phyloP scores from a whole-genome alignment of 164 flowering plant species.

The Hamamelis virginiana region DNA sequence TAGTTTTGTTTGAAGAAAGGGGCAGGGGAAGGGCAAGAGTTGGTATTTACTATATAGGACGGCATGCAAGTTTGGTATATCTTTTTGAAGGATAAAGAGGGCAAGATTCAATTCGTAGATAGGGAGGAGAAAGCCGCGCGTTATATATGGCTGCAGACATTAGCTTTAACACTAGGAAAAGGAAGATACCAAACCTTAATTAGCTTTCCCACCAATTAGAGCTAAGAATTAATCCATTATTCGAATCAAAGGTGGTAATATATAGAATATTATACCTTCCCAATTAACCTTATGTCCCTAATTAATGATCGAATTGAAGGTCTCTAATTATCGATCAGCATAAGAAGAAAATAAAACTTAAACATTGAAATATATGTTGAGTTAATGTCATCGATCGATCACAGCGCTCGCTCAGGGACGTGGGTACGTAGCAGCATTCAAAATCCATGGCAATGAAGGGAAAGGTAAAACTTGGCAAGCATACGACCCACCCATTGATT shows the following conservation, averaged over 20 bases:
- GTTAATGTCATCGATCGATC: constrained; percentile 22
- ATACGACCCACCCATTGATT: constrained; percentile 51
- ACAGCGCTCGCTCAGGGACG: no score
- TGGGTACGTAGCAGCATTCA: no score
- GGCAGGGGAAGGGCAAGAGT: no score
- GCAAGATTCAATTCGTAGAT: constrained; percentile 18
- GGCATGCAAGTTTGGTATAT: constrained; percentile 10
- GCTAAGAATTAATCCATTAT: constrained; percentile 24
- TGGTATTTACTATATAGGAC: no score
- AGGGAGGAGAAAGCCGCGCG: constrained; percentile 3
- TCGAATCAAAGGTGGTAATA: no score
- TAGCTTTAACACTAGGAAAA: constrained; percentile 58
- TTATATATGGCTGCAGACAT: constrained; percentile 10
- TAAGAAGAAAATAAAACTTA: constrained; percentile 8
- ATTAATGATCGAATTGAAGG: no score
- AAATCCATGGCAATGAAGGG: no score
- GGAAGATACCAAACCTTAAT: constrained; percentile 84
- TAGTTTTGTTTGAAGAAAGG: no score
- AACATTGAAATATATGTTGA: background rate
- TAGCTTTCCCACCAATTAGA: constrained; percentile 36
- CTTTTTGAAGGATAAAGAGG: background rate
- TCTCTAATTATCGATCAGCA: constrained; percentile 10
- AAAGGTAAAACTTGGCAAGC: no score
- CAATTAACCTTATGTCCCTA: no score
- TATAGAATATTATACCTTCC: constrained; percentile 23